A percentile compares a stretch with the other conserved stretches of the same genome.
Conservation (phyloP, 139 green algal genomes). For the Chlamydomonas schloesseri region DNA sequence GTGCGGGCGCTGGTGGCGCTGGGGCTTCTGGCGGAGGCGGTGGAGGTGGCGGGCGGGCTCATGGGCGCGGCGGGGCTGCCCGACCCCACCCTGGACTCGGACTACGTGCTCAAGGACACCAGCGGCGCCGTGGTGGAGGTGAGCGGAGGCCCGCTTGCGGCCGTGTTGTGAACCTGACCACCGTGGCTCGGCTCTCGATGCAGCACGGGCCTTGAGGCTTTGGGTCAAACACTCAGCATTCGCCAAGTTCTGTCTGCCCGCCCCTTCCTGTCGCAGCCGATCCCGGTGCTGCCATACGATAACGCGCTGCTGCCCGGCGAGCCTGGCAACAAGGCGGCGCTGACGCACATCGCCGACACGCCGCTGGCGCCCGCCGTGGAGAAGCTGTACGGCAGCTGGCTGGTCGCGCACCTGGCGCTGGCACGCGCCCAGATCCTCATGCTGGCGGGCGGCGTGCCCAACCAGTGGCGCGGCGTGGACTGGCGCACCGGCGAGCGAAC, state of each 20-base stretch:
- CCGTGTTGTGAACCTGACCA: not conserved
- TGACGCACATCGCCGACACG: constrained; percentile 23
- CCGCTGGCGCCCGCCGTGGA: constrained; percentile 33
- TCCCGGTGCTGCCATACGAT: constrained; percentile 11
- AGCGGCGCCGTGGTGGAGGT: constrained; percentile 44
- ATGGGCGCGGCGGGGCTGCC: constrained; percentile 57
- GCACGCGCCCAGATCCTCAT: constrained; percentile 39
- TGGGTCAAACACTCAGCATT: too few relatives aligned
- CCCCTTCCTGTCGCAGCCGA: not conserved
- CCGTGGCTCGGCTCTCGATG: too few relatives aligned
- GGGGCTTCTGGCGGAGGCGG: constrained; percentile 59
- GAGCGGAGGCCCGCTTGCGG: not conserved
- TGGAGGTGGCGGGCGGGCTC: constrained; percentile 45
- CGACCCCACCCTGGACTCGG: constrained; percentile 46
- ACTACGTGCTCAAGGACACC: constrained; percentile 50
- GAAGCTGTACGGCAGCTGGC: constrained; percentile 59
- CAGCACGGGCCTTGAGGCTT: too few relatives aligned
- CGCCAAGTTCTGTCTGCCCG: too few relatives aligned
- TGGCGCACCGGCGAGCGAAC: constrained; percentile 23
- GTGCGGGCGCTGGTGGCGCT: constrained; percentile 56
- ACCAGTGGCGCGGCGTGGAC: constrained; percentile 47
- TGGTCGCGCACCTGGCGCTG: constrained; percentile 52
- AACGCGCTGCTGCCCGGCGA: constrained; percentile 38
- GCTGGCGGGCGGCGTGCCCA: constrained; percentile 45
- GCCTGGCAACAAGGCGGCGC: constrained; percentile 37